Conservation (phyloP, 2,329 filamentous ascomycete genomes). For the Trichoderma polysporum region DNA sequence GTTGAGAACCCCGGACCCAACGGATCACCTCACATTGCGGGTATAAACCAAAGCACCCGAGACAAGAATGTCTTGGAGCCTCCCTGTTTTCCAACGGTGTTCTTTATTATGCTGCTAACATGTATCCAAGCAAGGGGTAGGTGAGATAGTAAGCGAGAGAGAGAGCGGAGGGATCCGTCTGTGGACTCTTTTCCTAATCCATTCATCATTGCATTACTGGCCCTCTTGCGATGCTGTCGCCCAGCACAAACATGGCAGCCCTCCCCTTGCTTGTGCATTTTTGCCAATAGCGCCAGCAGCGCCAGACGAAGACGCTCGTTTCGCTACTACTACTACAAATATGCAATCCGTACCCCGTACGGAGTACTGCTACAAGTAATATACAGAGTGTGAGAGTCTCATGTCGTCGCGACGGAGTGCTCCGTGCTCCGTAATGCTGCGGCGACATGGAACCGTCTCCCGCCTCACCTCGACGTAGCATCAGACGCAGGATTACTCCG, state of each 20-base stretch:
- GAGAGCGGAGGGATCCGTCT: background rate
- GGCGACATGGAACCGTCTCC: background rate
- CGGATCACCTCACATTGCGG: background rate
- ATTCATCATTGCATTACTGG: background rate
- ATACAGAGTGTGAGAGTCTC: background rate
- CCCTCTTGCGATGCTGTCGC: background rate
- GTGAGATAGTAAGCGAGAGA: background rate
- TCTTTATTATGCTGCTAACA: background rate
- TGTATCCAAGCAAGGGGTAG: background rate
- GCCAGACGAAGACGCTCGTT: background rate
- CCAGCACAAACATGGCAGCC: background rate
- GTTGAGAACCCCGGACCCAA: background rate
- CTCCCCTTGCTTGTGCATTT: background rate
- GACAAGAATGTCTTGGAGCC: background rate
- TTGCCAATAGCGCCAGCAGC: background rate
- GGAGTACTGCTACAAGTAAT: too few relatives aligned
- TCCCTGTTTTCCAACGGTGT: background rate
- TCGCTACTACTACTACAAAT: background rate
- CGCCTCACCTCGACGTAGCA: background rate
- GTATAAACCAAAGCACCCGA: background rate
- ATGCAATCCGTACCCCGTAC: too few relatives aligned
- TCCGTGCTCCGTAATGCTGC: conserved; percentile 12
- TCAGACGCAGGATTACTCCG: conserved; percentile 12
- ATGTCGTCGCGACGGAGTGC: background rate
- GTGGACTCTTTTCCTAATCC: background rate